Conservation (phyloP, 495 filamentous ascomycete species). For the Amphirosellinia nigrospora region DNA sequence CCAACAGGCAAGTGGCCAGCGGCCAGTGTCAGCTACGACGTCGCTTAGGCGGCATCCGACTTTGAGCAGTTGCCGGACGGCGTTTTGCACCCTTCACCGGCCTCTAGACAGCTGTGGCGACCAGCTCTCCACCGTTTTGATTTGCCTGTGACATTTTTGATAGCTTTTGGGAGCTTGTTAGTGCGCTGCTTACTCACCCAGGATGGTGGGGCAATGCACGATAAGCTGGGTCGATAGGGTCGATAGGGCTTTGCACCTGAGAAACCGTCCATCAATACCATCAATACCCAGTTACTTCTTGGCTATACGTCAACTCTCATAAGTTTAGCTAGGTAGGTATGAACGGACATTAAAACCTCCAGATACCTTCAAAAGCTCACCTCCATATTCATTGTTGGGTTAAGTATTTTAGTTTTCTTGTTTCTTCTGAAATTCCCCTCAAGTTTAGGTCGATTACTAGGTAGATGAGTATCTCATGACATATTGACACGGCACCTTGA, state of each 20-base stretch:
- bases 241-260: slow-evolving; percentile 20
- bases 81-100: not conserved
- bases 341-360: no score
- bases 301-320: no score
- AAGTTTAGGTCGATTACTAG: not conserved
- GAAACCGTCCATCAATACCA: not conserved
- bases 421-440: not conserved
- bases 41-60: slow-evolving; percentile 1
- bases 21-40: not conserved
- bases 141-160: slow-evolving; percentile 19
- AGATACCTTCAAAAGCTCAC: not conserved
- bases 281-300: no score
- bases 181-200: slow-evolving; percentile 28
- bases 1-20: no score
- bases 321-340: no score
- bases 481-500: not conserved
- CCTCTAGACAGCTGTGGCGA: not conserved
- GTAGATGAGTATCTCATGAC: not conserved
- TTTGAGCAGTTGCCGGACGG: not conserved
- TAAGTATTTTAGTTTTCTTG: not conserved
- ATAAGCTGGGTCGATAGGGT: slow-evolving; percentile 9
- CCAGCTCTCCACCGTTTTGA: slow-evolving; percentile 17
- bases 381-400: not conserved
- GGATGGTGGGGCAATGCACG: not conserved
- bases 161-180: slow-evolving; percentile 20